Conservation (phyloP, 306 rosid species). For the Cicer cuneatum region DNA sequence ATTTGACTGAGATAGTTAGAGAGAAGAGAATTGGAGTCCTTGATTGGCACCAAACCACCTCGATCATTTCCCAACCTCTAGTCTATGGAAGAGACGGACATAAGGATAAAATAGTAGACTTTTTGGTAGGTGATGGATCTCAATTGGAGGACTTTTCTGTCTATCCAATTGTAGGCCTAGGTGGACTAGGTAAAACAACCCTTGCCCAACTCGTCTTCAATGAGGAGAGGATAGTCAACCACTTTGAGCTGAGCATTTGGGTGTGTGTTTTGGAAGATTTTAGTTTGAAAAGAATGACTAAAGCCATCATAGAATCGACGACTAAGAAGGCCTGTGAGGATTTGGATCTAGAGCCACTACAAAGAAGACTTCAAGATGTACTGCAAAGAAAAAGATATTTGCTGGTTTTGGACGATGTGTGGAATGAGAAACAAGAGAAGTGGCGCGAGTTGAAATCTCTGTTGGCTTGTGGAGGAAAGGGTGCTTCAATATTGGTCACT, state of each 20-base stretch:
- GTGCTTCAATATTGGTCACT: constrained; percentile 33
- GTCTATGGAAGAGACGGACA: constrained; percentile 36
- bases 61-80: not conserved
- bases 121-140: constrained; percentile 1
- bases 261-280: constrained; percentile 34
- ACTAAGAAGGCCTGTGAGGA: not conserved
- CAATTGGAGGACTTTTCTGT: not conserved
- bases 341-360: constrained; percentile 24
- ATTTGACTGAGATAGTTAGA: not conserved
- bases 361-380: not conserved
- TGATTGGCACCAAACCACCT: constrained; percentile 39
- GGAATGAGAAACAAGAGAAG: constrained; percentile 10
- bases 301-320: constrained; percentile 24
- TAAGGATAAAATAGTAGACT: constrained; percentile 14
- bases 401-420: constrained; percentile 37
- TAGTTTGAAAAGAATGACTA: constrained; percentile 17
- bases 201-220: constrained; percentile 29
- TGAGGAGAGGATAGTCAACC: not conserved
- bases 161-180: constrained; percentile 25
- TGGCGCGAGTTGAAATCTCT: constrained; percentile 15
- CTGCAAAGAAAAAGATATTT: constrained; percentile 12
- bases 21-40: not conserved
- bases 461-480: constrained; percentile 24
- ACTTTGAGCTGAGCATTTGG: constrained; percentile 38
- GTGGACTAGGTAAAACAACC: constrained; percentile 42